Evolutionary conservation across 2,329 filamentous ascomycete species (phyloP), one percentile per base, ranked within the genome.

Genomic region (Onygenales sp.): DNA sequence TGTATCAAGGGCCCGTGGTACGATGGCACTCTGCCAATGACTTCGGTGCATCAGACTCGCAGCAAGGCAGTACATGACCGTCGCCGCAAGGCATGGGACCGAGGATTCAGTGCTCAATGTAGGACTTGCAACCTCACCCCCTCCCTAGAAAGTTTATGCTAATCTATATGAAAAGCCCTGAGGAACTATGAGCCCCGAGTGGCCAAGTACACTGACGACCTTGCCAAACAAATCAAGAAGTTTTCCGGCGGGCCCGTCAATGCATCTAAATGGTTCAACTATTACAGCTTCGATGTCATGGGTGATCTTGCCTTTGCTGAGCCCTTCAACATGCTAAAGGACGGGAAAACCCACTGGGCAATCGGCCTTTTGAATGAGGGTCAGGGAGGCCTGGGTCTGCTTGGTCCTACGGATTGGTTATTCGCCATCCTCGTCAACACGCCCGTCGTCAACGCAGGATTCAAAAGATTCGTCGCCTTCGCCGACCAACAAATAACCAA

Each of bases 241-340:
- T 42, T 50, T n/a, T 33, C 50, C 14, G 61, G 58, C 41, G 0
- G 38, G 39, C 9, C 57, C 7, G n/a, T 55, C 21, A 39, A 72
- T 43, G 59, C 63, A 7, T 55, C 64, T 0, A 56, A 62, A 10
- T 66, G 64, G 62, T 66, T 69, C 57, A 65, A 65, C 51, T 69
- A 68, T 44, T 69, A 67, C 50, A 64, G 56, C 21, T 72, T 72
- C 41, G 71, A 73, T 17, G 63, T 73, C 5, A 72, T 74, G 72
- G 71, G 69, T 1, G 68, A 74, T 47, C 59, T 75, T 39, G 71
- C 67, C 4, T 74, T 74, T 44, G 69, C 66, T 0, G 61, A 65
- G 33, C 60, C 62, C 5, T 73, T 71, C 45, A 58, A 66, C 8
- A 69, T 69, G 69, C 59, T 73, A 51, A 58, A 39, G 5, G 56